A percentile compares a stretch with the other conserved stretches of the same genome.
These are phyloP conservation scores for Nicotiana obtusifolia DNA, from an alignment of 257 asterid genomes.

Conservation along the genomic window DNA sequence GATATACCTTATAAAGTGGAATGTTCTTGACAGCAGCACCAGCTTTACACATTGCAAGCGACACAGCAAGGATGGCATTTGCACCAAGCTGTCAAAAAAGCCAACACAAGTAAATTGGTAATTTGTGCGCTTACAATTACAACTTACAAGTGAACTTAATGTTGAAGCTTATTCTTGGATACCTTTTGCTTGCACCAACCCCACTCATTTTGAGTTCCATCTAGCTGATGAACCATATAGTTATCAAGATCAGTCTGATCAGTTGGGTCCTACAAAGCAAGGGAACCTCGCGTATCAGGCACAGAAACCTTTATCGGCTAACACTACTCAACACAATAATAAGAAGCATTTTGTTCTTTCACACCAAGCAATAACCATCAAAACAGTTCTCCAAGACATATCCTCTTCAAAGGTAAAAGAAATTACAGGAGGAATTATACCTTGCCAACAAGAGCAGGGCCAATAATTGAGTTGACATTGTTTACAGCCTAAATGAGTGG, in stretches of 20 bases:
- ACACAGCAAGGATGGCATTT: no score
- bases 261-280: slow-evolving; percentile 58
- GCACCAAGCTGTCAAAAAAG: neutral
- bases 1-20: no score
- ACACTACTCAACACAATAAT: neutral
- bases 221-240: slow-evolving; percentile 88
- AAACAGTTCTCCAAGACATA: no score
- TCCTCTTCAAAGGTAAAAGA: neutral
- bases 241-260: slow-evolving; percentile 80
- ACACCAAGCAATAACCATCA: neutral
- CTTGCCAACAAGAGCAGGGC: slow-evolving; percentile 94
- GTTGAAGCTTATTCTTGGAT: neutral
- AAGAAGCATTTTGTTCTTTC: neutral
- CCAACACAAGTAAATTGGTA: no score
- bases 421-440: slow-evolving; percentile 28
- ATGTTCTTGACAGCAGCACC: no score
- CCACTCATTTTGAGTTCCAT: slow-evolving; percentile 95
- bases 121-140: no score
- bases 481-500: slow-evolving; percentile 47
- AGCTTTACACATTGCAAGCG: no score
- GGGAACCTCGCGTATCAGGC: no score
- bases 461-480: slow-evolving; percentile 78
- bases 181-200: slow-evolving; percentile 99
- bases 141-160: no score
- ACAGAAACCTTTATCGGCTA: neutral